Conservation (phyloP, 345 rosid species). For the Citrus sinensis region DVS_A1.0 CM039165.1:77001-77500, state of each 20-base stretch:
- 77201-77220: not conserved
- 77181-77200: not conserved
- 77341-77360: not conserved
- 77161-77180: not conserved
- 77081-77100: not conserved
- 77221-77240: not conserved
- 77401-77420: slow-evolving; percentile 53
- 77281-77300: not conserved
- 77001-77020: not conserved
- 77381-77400: not conserved
- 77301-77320: not conserved
- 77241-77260: not conserved
- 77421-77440: slow-evolving; percentile 80
- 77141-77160: not conserved
- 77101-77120: not conserved
- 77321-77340: not conserved
- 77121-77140: not conserved
- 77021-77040: not conserved
- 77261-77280: not conserved
- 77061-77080: not conserved
- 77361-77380: not conserved
- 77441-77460: slow-evolving; percentile 64
- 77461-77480: slow-evolving; percentile 51
- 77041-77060: not conserved
- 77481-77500: slow-evolving; percentile 89